These are phyloP conservation scores for Phellopilus nigrolimitatus DNA, from an alignment of 1,284 basidiomycete genomes.

Conservation along the genomic window DNA sequence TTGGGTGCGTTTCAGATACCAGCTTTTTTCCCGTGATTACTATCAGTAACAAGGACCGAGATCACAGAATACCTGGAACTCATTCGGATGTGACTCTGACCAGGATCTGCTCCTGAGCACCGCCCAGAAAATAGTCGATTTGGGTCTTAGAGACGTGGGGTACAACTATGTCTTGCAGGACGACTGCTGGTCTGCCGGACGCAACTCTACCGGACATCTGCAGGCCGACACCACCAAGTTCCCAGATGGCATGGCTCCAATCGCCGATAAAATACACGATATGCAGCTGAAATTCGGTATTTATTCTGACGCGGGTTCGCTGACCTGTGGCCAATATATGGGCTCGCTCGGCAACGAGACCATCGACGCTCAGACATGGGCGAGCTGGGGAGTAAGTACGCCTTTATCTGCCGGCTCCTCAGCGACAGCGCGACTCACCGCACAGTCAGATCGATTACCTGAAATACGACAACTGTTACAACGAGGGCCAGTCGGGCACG, in stretches of 20 bases:
- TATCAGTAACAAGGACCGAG: neutral
- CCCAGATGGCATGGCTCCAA: constrained; percentile 39
- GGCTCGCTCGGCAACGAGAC: constrained; percentile 44
- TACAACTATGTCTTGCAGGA: constrained; percentile 28
- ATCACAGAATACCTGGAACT: constrained; percentile 32
- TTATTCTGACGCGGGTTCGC: constrained; percentile 43
- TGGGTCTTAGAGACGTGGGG: constrained; percentile 18
- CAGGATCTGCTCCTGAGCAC: constrained; percentile 32
- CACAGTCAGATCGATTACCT: constrained; percentile 25
- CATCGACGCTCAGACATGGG: constrained; percentile 43
- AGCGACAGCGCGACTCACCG: constrained; percentile 19
- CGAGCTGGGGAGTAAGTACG: constrained; percentile 43
- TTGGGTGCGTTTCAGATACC: constrained; percentile 24
- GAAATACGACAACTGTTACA: constrained; percentile 44
- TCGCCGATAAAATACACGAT: constrained; percentile 38
- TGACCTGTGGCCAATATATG: constrained; percentile 39
- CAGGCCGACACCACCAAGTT: constrained; percentile 36
- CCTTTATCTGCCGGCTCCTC: constrained; percentile 10
- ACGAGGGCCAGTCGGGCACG: constrained; percentile 39
- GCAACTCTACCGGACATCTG: constrained; percentile 25
- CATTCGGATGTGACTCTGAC: constrained; percentile 33
- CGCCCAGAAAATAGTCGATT: constrained; percentile 28
- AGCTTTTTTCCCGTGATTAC: neutral
- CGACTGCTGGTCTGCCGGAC: constrained; percentile 35
- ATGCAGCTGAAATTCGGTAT: constrained; percentile 44